phyloP scores from a whole-genome alignment of 805 yeast genomes.

The Saccharomyces eubayanus region DNA sequence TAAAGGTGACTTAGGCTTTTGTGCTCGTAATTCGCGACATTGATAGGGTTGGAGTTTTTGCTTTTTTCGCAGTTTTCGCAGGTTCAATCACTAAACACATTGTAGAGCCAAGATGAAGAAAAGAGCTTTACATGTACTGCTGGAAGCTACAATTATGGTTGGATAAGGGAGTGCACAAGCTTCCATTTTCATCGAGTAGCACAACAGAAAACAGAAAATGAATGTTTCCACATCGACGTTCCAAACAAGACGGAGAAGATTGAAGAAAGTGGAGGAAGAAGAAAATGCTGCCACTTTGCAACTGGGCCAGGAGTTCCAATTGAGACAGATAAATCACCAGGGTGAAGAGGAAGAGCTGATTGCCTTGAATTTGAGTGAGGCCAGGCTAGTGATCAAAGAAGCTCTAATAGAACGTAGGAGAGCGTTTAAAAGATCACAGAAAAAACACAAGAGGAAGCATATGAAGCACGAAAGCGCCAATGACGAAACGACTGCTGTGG shows the following conservation, averaged over 20 bases:
- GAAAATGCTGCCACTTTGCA: slow-evolving; percentile 84
- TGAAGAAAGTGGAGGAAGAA: slow-evolving; percentile 66
- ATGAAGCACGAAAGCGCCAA: slow-evolving; percentile 24
- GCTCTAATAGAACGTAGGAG: slow-evolving; percentile 70
- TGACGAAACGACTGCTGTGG: slow-evolving; percentile 9
- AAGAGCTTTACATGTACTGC: neutral
- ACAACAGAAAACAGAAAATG: slow-evolving; percentile 36
- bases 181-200: neutral
- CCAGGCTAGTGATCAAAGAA: slow-evolving; percentile 81
- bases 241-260: slow-evolving; percentile 72
- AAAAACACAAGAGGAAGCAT: slow-evolving; percentile 4
- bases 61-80: neutral
- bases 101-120: neutral
- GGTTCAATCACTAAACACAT: neutral
- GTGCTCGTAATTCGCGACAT: neutral
- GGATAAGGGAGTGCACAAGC: neutral
- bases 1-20: neutral
- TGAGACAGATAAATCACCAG: slow-evolving; percentile 69
- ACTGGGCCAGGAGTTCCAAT: slow-evolving; percentile 87
- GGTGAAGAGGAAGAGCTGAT: slow-evolving; percentile 72
- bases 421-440: slow-evolving; percentile 37
- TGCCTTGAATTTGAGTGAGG: slow-evolving; percentile 82
- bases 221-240: slow-evolving; percentile 84
- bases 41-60: neutral
- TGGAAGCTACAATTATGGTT: neutral